A percentile compares a stretch with the other conserved stretches of the same genome.
These are phyloP conservation scores for Calonectria pseudoturangicola DNA, from an alignment of 2,329 filamentous ascomycete species.

Conservation along the genomic window DNA sequence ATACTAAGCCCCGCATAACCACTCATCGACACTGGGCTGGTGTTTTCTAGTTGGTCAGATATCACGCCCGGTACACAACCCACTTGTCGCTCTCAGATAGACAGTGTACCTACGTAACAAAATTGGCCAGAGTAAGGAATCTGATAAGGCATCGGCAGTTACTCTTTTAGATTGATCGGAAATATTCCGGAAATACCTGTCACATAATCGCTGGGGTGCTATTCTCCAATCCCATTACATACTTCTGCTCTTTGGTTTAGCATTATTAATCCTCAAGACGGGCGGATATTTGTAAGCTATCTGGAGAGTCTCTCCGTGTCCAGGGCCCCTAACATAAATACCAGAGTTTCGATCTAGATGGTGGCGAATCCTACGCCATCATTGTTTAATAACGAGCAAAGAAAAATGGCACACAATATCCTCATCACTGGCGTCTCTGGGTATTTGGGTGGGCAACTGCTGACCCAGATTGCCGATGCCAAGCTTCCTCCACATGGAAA, in stretches of 20 bases:
- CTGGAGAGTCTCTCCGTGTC: neutral
- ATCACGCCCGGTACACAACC: no score
- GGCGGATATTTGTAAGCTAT: neutral
- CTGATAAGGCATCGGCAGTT: no score
- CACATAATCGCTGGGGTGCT: no score
- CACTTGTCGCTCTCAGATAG: no score
- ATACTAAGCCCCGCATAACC: no score
- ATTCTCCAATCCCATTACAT: neutral
- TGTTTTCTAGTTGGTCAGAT: no score
- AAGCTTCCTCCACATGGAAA: constrained; percentile 64
- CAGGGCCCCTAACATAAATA: neutral
- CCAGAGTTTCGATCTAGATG: neutral
- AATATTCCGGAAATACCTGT: neutral
- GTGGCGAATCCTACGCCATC: neutral
- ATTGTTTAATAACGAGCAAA: neutral
- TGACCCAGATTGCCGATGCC: constrained; percentile 56
- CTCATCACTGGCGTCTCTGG: constrained; percentile 72
- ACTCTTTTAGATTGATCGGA: neutral
- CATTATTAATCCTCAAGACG: neutral
- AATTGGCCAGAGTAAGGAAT: no score
- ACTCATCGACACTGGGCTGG: no score
- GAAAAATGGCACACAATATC: constrained; percentile 56
- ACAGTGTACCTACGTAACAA: no score
- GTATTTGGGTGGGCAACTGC: constrained; percentile 71
- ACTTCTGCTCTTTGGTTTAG: neutral